These are phyloP conservation scores for Echites panduratus DNA, from an alignment of 257 asterid genomes.

Conservation along the genomic window DNA sequence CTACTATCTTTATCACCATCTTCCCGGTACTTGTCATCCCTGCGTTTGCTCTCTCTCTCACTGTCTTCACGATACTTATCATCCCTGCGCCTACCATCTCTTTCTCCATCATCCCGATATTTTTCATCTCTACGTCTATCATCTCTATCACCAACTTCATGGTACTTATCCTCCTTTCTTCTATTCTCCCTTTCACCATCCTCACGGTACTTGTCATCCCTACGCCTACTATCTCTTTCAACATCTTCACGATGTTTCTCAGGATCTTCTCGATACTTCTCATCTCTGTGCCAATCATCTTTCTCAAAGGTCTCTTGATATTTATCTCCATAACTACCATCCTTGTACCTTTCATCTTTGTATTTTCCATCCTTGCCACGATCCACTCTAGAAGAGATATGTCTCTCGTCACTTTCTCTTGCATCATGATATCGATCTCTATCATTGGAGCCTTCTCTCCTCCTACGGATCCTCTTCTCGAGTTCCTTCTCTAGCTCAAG, in stretches of 20 bases:
- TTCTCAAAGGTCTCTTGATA: conserved; percentile 52
- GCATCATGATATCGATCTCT: conserved; percentile 53
- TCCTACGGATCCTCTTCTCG: conserved; percentile 53
- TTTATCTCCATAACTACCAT: conserved; percentile 45
- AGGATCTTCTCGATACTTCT: conserved; percentile 49
- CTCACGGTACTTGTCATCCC: conserved; percentile 55
- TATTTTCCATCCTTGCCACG: conserved; percentile 59
- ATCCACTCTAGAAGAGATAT: conserved; percentile 55
- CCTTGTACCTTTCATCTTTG: conserved; percentile 63
- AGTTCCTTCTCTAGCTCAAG: conserved; percentile 56
- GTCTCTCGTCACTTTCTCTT: conserved; percentile 55
- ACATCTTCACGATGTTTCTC: conserved; percentile 49
- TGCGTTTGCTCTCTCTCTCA: conserved; percentile 50
- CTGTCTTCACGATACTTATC: conserved; percentile 53
- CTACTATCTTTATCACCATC: conserved; percentile 52
- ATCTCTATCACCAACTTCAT: conserved; percentile 50
- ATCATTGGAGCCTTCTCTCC: conserved; percentile 61
- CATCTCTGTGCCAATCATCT: conserved; percentile 60
- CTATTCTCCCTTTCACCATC: conserved; percentile 50
- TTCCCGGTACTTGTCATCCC: conserved; percentile 56
- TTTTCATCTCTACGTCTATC: conserved; percentile 53
- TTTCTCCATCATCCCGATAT: conserved; percentile 44
- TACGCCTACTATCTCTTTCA: conserved; percentile 46
- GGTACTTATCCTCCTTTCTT: conserved; percentile 39
- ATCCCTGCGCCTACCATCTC: conserved; percentile 48